A percentile compares a stretch with the other conserved stretches of the same genome.
phyloP scores from a whole-genome alignment of 148 eudicot genomes.

The Pouteria glomerata region DNA sequence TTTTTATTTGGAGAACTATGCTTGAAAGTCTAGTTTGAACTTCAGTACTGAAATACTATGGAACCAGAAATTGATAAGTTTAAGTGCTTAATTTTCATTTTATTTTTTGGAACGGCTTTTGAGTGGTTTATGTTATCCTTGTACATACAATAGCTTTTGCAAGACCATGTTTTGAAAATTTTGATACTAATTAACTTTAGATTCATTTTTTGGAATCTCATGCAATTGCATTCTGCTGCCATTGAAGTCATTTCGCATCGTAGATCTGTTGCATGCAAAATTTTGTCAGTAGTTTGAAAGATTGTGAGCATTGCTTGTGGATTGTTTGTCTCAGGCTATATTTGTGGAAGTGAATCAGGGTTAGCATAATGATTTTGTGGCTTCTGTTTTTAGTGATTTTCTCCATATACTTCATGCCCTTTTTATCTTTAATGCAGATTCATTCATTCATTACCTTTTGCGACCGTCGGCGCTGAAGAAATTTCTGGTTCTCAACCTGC shows the following conservation, averaged over 20 bases:
- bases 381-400: background rate
- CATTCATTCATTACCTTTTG: conserved; percentile 59
- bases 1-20: background rate
- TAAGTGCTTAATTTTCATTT: background rate
- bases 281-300: background rate
- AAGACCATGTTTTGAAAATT: no score
- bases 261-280: background rate
- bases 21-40: background rate
- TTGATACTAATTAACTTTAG: background rate
- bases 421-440: conserved; percentile 40
- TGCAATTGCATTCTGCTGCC: background rate
- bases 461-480: conserved; percentile 73
- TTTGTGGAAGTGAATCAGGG: background rate
- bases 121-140: no score
- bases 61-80: background rate
- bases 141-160: no score
- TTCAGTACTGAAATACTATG: background rate
- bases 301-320: no score
- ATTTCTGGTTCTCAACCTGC: conserved; percentile 83
- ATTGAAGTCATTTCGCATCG: background rate
- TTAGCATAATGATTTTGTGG: background rate
- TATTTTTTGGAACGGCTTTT: no score
- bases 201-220: background rate
- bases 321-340: background rate
- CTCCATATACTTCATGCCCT: background rate